phyloP scores from a whole-genome alignment of 371 early-diverging fungal genomes.

The Fennellomyces sp. region DNA sequence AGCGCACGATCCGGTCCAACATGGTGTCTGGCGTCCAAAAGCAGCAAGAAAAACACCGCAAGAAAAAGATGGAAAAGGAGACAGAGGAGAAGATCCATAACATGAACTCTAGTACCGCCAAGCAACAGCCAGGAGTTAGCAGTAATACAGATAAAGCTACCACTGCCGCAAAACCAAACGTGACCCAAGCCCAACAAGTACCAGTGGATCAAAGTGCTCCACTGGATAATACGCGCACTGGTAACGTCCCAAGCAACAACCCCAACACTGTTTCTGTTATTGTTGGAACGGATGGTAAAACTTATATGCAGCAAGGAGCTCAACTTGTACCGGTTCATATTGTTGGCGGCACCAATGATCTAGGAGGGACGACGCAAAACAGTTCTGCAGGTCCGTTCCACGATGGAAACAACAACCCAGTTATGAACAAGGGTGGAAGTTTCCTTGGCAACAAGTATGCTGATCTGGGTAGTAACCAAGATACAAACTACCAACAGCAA shows the following conservation, averaged over 20 bases:
- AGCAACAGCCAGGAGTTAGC: background rate
- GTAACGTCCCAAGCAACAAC: background rate
- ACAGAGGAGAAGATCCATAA: background rate
- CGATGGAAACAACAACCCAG: background rate
- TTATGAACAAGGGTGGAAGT: background rate
- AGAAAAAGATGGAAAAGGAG: background rate
- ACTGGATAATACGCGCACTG: background rate
- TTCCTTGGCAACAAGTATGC: background rate
- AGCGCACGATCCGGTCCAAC: conserved; percentile 25
- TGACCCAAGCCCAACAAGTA: too few relatives aligned
- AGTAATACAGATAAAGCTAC: background rate
- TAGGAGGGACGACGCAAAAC: too few relatives aligned
- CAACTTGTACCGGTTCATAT: background rate
- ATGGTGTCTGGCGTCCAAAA: conserved; percentile 7
- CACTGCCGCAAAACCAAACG: background rate
- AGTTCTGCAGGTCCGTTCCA: too few relatives aligned
- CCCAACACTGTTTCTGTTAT: conserved; percentile 6
- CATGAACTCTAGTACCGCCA: background rate
- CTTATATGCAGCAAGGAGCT: background rate
- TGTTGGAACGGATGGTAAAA: conserved; percentile 3
- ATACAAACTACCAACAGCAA: background rate
- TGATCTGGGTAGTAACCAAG: background rate
- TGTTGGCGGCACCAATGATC: background rate
- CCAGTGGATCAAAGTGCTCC: background rate
- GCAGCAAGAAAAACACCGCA: background rate